phyloP scores from a whole-genome alignment of 2,329 filamentous ascomycete species.

The Trichoderma arundinaceum region DNA sequence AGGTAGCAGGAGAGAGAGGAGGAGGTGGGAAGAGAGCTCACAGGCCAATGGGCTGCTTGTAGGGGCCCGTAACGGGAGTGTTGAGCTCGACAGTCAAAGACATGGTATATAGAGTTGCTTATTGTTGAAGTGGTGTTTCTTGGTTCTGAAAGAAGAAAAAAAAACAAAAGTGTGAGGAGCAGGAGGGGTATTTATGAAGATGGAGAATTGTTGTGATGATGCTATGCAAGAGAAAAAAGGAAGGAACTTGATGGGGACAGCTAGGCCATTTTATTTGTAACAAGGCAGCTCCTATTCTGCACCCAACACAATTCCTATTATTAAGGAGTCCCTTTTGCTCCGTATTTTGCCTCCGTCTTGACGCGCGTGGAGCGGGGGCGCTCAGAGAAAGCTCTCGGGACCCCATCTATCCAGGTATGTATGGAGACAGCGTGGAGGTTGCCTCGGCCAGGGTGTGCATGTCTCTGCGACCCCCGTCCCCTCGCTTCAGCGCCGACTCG shows the following conservation, averaged over 20 bases:
- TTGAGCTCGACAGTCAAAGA: constrained; percentile 65
- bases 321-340: constrained; percentile 16
- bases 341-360: constrained; percentile 9
- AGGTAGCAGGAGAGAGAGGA: not conserved
- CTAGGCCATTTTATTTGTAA: constrained; percentile 23
- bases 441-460: constrained; percentile 5
- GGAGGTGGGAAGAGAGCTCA: constrained; percentile 46
- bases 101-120: constrained; percentile 43
- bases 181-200: constrained; percentile 10
- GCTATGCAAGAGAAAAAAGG: not conserved
- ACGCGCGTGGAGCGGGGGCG: constrained; percentile 23
- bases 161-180: not conserved
- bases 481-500: not conserved
- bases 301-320: constrained; percentile 6
- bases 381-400: not conserved
- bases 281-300: not conserved
- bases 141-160: not conserved
- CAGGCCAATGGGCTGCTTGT: constrained; percentile 66
- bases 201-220: too few relatives aligned
- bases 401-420: not conserved
- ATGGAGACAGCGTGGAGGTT: not conserved
- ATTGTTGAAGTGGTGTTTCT: not conserved
- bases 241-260: constrained; percentile 11
- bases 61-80: constrained; percentile 68
- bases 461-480: not conserved